phyloP scores from a whole-genome alignment of 768 basidiomycete species.

The Hemileccinum rubropunctum region DNA sequence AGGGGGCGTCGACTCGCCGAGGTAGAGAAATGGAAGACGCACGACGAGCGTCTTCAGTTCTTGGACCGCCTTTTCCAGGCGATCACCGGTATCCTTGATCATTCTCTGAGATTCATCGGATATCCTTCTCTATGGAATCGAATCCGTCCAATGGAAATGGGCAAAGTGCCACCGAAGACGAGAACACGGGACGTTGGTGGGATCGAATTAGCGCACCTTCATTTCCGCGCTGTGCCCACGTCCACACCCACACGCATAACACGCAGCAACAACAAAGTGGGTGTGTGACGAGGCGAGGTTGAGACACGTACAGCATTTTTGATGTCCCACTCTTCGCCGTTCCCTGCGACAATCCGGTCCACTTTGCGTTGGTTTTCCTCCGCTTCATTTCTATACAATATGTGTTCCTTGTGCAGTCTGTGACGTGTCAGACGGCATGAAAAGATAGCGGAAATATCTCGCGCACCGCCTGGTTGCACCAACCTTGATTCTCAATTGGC shows the following conservation, averaged over 20 bases:
- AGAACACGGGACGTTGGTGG: conserved; percentile 3
- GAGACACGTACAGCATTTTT: conserved; percentile 62
- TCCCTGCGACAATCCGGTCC: conserved; percentile 59
- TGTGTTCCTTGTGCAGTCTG: conserved; percentile 69
- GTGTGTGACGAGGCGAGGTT: conserved; percentile 8
- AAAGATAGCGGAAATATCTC: conserved; percentile 17
- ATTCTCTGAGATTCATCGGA: conserved; percentile 79
- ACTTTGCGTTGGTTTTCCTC: conserved; percentile 54
- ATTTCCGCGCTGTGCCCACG: conserved; percentile 28
- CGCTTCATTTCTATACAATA: conserved; percentile 63
- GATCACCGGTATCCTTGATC: conserved; percentile 63
- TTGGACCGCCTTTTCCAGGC: conserved; percentile 58
- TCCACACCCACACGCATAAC: conserved; percentile 12
- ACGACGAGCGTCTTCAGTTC: conserved; percentile 71
- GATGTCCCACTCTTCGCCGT: conserved; percentile 72
- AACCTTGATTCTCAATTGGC: conserved; percentile 77
- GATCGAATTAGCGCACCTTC: conserved; percentile 22
- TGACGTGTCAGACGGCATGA: conserved; percentile 9
- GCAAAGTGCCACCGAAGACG: conserved; percentile 15
- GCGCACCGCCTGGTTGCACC: conserved; percentile 63
- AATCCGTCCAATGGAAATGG: conserved; percentile 2
- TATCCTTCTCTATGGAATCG: conserved; percentile 50
- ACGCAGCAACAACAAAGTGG: conserved; percentile 12
- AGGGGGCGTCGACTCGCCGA: conserved; percentile 17
- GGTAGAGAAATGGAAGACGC: conserved; percentile 34